Base-by-base conservation (phyloP, 495 filamentous ascomycete genomes). In the Neurospora cerealis region DNA sequence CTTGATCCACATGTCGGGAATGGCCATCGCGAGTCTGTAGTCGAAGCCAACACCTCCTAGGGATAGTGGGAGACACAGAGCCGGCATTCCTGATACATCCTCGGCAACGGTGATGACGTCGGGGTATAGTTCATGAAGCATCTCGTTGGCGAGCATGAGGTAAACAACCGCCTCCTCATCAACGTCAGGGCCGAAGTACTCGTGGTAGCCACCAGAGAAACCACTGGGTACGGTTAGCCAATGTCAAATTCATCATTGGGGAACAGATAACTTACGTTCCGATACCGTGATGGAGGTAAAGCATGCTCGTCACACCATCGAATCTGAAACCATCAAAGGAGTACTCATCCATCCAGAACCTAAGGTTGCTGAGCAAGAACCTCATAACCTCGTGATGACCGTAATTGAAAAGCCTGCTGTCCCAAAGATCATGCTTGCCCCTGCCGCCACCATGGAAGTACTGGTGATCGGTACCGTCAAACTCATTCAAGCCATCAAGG, bases 271-370 rank as follows among this genome's bases (percentile, higher is more conserved):
- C 93, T 85, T 86, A 97, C 94, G 93, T 95, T 88, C 96, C 96
- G 83, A 99, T 98, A 41, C 96, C 96, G 80, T 99, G 96, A 80
- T 99, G 95, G 15, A 84, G 84, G 80, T 99, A 99, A 73, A 99
- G 91, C 92, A 99, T 99, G 81, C 94, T 97, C 17, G 96, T 98
- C 42, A 99, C 96, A 74, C 96, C 96, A 79, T 99, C 96, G 79
- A 99, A 99, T 66, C 96, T 88, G 87, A 98, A 99, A 28, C 96
- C 96, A 80, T 98, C 96, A 80, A 99, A 98, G 69, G 88, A 81
- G 79, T 98, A 99, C 80, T 98, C 95, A 73, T 99, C 96, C 95
- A 99, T 98, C 93, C 96, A 99, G 85, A 97, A 99, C 34, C 96
- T 89, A 73, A 99, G 86, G 81, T 99, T 99, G 82, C 93, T 97